These are phyloP conservation scores for Hypoxylon intermedium DNA, from an alignment of 495 filamentous ascomycete genomes.

Conservation along the genomic window DNA sequence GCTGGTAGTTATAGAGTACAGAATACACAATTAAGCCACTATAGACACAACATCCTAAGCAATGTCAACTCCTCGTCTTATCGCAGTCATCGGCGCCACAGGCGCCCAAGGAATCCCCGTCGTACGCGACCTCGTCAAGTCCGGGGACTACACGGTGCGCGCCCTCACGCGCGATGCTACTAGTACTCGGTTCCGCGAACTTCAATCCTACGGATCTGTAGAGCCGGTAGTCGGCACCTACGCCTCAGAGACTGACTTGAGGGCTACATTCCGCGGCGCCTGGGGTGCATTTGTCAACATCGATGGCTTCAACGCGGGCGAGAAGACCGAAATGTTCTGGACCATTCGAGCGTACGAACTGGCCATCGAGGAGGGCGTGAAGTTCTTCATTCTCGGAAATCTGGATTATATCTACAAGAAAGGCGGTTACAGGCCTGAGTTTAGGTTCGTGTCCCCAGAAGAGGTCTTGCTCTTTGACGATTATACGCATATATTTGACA, in stretches of 20 bases:
- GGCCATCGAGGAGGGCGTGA: constrained; percentile 56
- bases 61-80: constrained; percentile 41
- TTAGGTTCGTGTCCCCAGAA: constrained; percentile 34
- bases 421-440: constrained; percentile 53
- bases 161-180: constrained; percentile 57
- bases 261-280: constrained; percentile 51
- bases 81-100: constrained; percentile 61
- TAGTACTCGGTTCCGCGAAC: constrained; percentile 48
- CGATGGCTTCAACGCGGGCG: constrained; percentile 61
- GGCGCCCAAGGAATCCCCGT: constrained; percentile 63
- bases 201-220: constrained; percentile 48
- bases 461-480: not conserved
- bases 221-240: constrained; percentile 55
- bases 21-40: too few relatives aligned
- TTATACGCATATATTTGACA: too few relatives aligned
- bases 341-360: constrained; percentile 63
- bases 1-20: not conserved
- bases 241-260: constrained; percentile 54
- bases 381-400: constrained; percentile 61
- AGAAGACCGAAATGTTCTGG: constrained; percentile 63
- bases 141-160: constrained; percentile 52
- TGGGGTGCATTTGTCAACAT: constrained; percentile 62
- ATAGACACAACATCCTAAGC: not conserved
- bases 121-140: constrained; percentile 52
- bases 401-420: constrained; percentile 58